These are phyloP conservation scores for Plasmopara viticola DNA, from an alignment of 352 stramenopile genomes.

Conservation along the genomic window DNA sequence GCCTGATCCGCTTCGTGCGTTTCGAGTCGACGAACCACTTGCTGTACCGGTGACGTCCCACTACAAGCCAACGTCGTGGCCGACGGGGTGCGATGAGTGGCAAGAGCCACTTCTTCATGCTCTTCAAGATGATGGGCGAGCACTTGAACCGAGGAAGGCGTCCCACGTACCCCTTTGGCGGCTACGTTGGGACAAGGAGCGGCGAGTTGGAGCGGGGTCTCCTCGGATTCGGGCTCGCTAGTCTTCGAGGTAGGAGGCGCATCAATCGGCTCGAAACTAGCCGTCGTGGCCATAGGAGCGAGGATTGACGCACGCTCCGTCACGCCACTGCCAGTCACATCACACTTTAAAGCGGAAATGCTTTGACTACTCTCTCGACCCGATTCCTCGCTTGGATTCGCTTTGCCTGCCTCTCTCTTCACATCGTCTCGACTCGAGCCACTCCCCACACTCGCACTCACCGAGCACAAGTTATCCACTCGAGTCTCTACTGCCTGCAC, in stretches of 20 bases:
- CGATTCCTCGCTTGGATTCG: no score
- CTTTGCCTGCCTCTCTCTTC: no score
- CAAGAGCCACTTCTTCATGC: slow-evolving; percentile 12
- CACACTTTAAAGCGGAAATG: no score
- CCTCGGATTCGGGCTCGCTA: slow-evolving; percentile 15
- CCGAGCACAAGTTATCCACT: not conserved
- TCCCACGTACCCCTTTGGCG: slow-evolving; percentile 17
- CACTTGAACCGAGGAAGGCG: slow-evolving; percentile 13
- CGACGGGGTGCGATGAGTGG: slow-evolving; percentile 27
- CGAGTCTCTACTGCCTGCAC: not conserved
- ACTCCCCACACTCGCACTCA: no score
- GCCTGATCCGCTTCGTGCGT: slow-evolving; percentile 29
- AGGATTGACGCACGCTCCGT: not conserved
- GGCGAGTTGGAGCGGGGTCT: slow-evolving; percentile 15
- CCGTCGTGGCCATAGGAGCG: not conserved
- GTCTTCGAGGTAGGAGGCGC: not conserved
- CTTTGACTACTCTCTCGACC: no score
- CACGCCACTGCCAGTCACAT: not conserved
- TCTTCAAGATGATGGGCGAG: slow-evolving; percentile 25
- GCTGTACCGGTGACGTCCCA: slow-evolving; percentile 32
- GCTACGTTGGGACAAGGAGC: slow-evolving; percentile 24
- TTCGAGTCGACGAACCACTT: slow-evolving; percentile 52
- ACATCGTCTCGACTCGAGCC: no score
- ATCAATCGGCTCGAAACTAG: not conserved
- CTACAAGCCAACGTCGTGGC: slow-evolving; percentile 24